Evolutionary conservation across 495 filamentous ascomycete species (phyloP), one percentile per base, ranked within the genome.

Genomic region (Parachaetomium inaequale): DNA sequence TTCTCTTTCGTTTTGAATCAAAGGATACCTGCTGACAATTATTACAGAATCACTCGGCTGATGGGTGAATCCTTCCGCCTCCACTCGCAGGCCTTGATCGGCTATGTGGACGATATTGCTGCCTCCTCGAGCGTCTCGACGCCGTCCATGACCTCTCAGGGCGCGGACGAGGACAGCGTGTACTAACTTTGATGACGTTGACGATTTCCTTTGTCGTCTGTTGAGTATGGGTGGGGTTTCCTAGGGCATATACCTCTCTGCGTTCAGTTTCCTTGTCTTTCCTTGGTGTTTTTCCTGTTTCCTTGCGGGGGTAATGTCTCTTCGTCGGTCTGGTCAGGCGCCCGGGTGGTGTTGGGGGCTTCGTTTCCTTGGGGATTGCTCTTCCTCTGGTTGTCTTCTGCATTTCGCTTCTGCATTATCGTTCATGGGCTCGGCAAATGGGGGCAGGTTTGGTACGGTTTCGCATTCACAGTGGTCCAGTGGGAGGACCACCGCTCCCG

Each of bases 21-120:
- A 28, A 31, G 72, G 65, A 10, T 1, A 7, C 43, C 10, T 42
- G 55, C 88, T 88, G 80, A 88, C 75, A 42, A 10, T 32, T 11
- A 19, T 46, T 38, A 10, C 66, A 98, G 94, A 63, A 96, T 98
- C 72, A 97, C 93, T 67, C 91, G 94, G 73, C 83, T 98, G 36
- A 95, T 98, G 89, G 94, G 94, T 72, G 95, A 98, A 74, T 92
- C 94, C 51, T 98, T 98, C 85, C 92, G 94, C 71, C 88, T 96
- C 60, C 93, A 97, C 76, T 89, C 94, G 17, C 92, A 98, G 75
- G 92, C 94, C 55, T 85, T 98, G 23, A 84, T 90, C 47, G 91
- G 94, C 73, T 96, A 96, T 73, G 92, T 96, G 68, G 95, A 96
- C 71, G 90, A 85, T 67, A 71, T 81, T 63, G 80, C 81, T 62